Conservation (phyloP, 78 protist genomes). For the Pigoraptor vietnamica region DNA sequence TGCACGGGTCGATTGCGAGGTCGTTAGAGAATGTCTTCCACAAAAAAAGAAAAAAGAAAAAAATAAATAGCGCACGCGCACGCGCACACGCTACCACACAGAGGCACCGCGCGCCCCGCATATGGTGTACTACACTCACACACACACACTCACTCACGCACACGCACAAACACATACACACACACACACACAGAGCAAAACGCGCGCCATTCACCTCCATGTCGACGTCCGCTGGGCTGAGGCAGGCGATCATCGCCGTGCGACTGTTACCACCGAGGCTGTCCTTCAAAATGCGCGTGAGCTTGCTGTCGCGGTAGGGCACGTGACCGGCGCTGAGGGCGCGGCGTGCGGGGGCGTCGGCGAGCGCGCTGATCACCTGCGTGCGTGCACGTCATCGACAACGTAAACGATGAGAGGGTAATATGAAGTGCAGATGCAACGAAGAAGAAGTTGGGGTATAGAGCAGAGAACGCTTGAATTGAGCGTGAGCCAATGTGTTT, state of each 20-base stretch:
- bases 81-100: too few relatives aligned
- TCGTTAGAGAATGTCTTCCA: too few relatives aligned
- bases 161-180: too few relatives aligned
- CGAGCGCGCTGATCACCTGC: slow-evolving; percentile 20
- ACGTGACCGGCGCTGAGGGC: slow-evolving; percentile 13
- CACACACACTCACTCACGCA: too few relatives aligned
- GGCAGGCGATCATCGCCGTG: background rate
- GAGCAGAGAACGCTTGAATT: background rate
- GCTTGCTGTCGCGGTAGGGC: slow-evolving; percentile 30
- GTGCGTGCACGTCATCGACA: slow-evolving; percentile 19
- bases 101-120: too few relatives aligned
- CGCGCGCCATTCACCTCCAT: too few relatives aligned
- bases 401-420: background rate
- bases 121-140: too few relatives aligned
- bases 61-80: too few relatives aligned
- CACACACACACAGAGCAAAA: too few relatives aligned
- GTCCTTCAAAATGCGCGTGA: slow-evolving; percentile 11
- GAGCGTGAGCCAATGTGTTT: background rate
- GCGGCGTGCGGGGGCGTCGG: slow-evolving; percentile 4
- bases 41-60: too few relatives aligned
- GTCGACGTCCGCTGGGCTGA: background rate
- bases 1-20: too few relatives aligned
- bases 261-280: background rate
- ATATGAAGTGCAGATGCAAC: background rate
- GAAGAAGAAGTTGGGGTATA: background rate